Evolutionary conservation across 1,139 yeast species (phyloP).

Genomic region (Citeromyces hawaiiensis): DNA sequence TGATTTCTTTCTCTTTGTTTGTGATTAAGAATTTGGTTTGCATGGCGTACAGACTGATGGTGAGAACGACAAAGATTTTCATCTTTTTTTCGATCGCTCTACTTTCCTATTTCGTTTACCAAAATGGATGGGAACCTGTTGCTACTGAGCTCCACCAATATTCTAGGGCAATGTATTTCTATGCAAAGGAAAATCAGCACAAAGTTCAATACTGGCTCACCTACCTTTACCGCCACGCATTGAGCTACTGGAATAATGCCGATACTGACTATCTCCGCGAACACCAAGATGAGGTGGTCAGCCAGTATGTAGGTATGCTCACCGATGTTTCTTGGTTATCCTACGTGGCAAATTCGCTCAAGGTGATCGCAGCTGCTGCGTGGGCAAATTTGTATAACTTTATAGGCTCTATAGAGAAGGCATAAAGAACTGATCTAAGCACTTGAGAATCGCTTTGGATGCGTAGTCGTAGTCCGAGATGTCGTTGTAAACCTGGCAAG

Average conservation of each 20-base stretch:
- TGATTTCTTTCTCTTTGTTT: neutral
- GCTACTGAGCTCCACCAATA: neutral
- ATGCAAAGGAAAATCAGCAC: neutral
- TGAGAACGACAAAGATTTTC: neutral
- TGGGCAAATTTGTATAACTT: neutral
- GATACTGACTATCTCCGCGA: neutral
- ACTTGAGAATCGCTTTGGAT: slow-evolving; percentile 17
- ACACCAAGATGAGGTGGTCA: neutral
- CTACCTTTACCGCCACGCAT: neutral
- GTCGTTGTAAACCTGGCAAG: slow-evolving; percentile 49
- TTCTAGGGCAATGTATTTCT: neutral
- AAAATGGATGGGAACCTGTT: neutral
- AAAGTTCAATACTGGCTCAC: neutral
- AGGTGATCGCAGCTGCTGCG: neutral
- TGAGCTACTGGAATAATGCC: neutral
- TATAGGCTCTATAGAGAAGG: neutral
- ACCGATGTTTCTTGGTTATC: neutral
- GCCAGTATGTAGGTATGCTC: neutral
- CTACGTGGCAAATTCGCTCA: neutral
- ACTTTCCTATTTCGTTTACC: neutral
- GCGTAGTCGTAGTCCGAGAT: slow-evolving; percentile 37
- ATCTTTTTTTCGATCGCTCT: neutral
- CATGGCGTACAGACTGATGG: neutral
- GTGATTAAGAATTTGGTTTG: neutral
- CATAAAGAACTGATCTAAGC: neutral